phyloP scores from a whole-genome alignment of 202 grass and related monocot species.

The Digitaria exilis region DNA sequence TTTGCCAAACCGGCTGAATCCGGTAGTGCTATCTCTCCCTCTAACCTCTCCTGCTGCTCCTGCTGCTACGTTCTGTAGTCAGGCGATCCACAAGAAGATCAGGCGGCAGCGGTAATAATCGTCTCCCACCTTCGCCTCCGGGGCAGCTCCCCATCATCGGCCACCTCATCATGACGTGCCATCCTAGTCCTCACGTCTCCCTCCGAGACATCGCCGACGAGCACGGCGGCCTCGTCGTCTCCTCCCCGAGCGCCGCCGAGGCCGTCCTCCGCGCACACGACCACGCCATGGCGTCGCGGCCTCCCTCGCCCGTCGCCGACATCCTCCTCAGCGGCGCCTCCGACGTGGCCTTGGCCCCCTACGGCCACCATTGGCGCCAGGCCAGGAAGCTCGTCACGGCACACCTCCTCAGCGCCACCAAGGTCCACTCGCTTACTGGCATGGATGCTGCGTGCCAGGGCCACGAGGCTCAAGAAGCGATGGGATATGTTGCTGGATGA shows the following conservation, averaged over 20 bases:
- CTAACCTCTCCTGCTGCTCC: no score
- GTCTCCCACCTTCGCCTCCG: conserved; percentile 31
- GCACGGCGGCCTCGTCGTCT: conserved; percentile 45
- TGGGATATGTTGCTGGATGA: conserved; percentile 37
- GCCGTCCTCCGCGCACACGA: conserved; percentile 47
- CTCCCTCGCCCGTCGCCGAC: background rate
- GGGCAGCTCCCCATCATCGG: conserved; percentile 52
- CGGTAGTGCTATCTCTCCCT: no score
- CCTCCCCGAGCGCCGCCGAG: conserved; percentile 16
- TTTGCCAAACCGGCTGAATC: no score
- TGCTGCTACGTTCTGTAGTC: no score
- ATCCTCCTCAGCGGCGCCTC: background rate
- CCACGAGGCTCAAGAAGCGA: background rate
- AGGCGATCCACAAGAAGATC: background rate
- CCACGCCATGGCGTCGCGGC: conserved; percentile 38
- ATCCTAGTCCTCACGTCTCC: conserved; percentile 10
- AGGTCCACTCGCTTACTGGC: background rate
- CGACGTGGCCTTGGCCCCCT: conserved; percentile 32
- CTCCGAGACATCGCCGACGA: conserved; percentile 22
- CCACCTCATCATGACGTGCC: conserved; percentile 54
- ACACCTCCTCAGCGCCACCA: background rate
- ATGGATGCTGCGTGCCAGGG: background rate
- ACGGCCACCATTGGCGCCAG: conserved; percentile 39
- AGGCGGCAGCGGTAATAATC: background rate
- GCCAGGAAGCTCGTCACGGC: background rate